A percentile compares a stretch with the other conserved stretches of the same genome.
Conservation (phyloP, 768 basidiomycete species). For the Porpolomopsis calyptriformis region DNA sequence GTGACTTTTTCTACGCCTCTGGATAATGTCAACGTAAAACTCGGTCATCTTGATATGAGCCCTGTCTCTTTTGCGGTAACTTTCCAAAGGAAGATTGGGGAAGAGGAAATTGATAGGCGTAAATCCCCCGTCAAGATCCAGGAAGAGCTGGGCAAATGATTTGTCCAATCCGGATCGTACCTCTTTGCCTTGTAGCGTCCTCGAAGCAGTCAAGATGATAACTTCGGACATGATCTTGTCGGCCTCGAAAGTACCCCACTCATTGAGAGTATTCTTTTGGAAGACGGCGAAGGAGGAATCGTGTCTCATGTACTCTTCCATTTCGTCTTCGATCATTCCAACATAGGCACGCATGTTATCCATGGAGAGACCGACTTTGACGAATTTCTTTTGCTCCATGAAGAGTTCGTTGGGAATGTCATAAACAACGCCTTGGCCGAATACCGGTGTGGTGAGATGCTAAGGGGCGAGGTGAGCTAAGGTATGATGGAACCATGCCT, state of each 20-base stretch:
- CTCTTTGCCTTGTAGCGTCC: slow-evolving; percentile 89
- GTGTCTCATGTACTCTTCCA: slow-evolving; percentile 55
- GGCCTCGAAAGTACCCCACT: slow-evolving; percentile 72
- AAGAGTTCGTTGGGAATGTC: slow-evolving; percentile 92
- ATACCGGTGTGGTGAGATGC: slow-evolving; percentile 90
- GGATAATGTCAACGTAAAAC: slow-evolving; percentile 84
- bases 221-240: slow-evolving; percentile 72
- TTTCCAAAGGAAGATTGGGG: slow-evolving; percentile 83
- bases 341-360: slow-evolving; percentile 86
- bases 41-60: slow-evolving; percentile 91
- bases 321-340: slow-evolving; percentile 69
- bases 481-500: neutral
- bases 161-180: slow-evolving; percentile 72
- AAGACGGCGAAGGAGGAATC: slow-evolving; percentile 54
- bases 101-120: slow-evolving; percentile 94
- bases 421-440: slow-evolving; percentile 96
- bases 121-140: slow-evolving; percentile 91
- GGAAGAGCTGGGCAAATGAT: slow-evolving; percentile 73
- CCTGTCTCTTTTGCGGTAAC: slow-evolving; percentile 77
- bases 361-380: slow-evolving; percentile 88
- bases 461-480: slow-evolving; percentile 20
- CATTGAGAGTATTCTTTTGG: slow-evolving; percentile 55
- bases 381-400: slow-evolving; percentile 99
- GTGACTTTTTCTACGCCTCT: slow-evolving; percentile 49
- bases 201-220: slow-evolving; percentile 88